Evolutionary conservation across 139 green algal genomes (phyloP).

Genomic region (Tetraselmis striata): DNA sequence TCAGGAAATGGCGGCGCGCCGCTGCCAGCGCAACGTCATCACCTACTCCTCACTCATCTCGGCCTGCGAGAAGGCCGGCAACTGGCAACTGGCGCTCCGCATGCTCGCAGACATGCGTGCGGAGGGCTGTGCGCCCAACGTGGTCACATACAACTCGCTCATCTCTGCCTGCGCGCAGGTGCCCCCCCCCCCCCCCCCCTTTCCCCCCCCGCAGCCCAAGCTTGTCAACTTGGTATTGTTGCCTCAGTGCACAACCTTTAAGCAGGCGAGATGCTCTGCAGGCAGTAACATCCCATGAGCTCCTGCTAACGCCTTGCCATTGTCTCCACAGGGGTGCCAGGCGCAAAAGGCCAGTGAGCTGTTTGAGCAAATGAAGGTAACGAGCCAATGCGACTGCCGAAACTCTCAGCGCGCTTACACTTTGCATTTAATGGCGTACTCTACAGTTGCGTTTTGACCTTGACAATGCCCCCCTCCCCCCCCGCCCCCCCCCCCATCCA

Average conservation of each 20-base stretch:
- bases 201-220: background rate
- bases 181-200: background rate
- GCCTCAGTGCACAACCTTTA: no score
- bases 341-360: constrained; percentile 39
- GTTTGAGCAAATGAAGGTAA: constrained; percentile 41
- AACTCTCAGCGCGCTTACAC: no score
- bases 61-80: constrained; percentile 52
- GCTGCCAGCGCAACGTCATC: constrained; percentile 66
- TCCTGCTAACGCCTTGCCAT: no score
- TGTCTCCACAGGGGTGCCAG: constrained; percentile 4
- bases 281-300: no score
- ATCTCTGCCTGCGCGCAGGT: constrained; percentile 62
- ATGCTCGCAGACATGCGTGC: constrained; percentile 76
- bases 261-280: no score
- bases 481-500: no score
- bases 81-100: constrained; percentile 48
- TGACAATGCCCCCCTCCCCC: no score
- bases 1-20: constrained; percentile 52
- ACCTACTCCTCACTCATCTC: constrained; percentile 52
- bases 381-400: no score
- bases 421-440: no score
- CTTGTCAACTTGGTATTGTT: no score
- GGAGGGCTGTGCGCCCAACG: constrained; percentile 65
- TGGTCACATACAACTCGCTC: constrained; percentile 81
- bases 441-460: no score